Evolutionary conservation across 805 yeast species (phyloP).

Genomic region (Myxozyma lipomycoides): DNA sequence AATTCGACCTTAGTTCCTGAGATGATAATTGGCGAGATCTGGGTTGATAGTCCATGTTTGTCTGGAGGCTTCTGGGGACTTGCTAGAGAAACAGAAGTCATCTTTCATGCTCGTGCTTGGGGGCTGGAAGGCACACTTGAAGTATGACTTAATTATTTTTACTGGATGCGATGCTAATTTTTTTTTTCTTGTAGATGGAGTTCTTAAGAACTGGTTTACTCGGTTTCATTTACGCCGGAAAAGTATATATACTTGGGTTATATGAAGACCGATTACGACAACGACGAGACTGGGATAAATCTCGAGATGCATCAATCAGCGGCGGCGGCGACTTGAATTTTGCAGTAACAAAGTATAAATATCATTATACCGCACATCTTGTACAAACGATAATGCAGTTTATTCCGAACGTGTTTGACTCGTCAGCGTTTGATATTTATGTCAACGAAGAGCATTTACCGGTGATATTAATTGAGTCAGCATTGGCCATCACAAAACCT

Average conservation of each 20-base stretch:
- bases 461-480: slow-evolving; percentile 78
- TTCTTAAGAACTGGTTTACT: slow-evolving; percentile 86
- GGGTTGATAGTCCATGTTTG: slow-evolving; percentile 92
- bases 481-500: slow-evolving; percentile 42
- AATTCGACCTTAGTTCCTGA: slow-evolving; percentile 67
- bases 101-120: slow-evolving; percentile 77
- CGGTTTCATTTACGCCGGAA: slow-evolving; percentile 85
- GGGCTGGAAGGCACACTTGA: slow-evolving; percentile 68
- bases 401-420: slow-evolving; percentile 77
- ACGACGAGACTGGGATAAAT: slow-evolving; percentile 37
- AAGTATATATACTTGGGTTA: slow-evolving; percentile 79
- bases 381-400: slow-evolving; percentile 78
- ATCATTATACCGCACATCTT: slow-evolving; percentile 83
- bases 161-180: not conserved
- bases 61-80: slow-evolving; percentile 86
- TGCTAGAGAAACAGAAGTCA: slow-evolving; percentile 61
- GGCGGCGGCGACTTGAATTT: not conserved
- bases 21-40: slow-evolving; percentile 87
- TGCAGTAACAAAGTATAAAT: slow-evolving; percentile 40
- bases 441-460: slow-evolving; percentile 78
- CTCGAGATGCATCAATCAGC: slow-evolving; percentile 27
- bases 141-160: slow-evolving; percentile 4
- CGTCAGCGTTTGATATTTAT: slow-evolving; percentile 83
- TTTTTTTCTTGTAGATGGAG: slow-evolving; percentile 43
- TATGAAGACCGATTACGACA: slow-evolving; percentile 90